phyloP scores from a whole-genome alignment of 805 yeast species.

The Huiozyma sinensis region DNA sequence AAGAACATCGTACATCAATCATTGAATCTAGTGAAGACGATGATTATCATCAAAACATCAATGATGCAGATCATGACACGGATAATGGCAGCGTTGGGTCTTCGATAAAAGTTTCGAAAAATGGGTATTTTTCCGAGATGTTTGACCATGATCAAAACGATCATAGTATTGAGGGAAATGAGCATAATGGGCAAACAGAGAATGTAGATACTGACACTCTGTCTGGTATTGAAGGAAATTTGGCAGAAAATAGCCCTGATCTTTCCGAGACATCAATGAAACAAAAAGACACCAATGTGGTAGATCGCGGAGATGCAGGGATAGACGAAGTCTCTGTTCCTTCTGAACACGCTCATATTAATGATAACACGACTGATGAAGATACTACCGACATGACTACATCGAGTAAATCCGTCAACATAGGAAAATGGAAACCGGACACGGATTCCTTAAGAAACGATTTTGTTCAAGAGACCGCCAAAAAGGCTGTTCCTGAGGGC shows the following conservation, averaged over 20 bases:
- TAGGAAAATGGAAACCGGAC: slow-evolving; percentile 44
- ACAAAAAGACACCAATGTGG: not conserved
- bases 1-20: slow-evolving; percentile 9
- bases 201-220: not conserved
- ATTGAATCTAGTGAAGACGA: slow-evolving; percentile 12
- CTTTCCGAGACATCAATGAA: not conserved
- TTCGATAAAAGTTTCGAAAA: slow-evolving; percentile 11
- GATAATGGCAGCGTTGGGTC: not conserved
- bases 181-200: not conserved
- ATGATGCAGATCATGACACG: not conserved
- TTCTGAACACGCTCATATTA: not conserved
- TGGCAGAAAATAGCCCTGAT: not conserved
- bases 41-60: not conserved
- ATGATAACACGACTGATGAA: not conserved
- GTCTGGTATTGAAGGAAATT: not conserved
- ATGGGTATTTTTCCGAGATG: slow-evolving; percentile 22
- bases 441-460: slow-evolving; percentile 31
- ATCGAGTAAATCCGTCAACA: slow-evolving; percentile 9
- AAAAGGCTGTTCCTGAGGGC: slow-evolving; percentile 25
- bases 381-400: not conserved
- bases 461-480: slow-evolving; percentile 32
- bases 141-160: slow-evolving; percentile 8
- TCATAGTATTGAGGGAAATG: slow-evolving; percentile 1
- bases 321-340: not conserved
- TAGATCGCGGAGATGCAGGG: not conserved